phyloP scores from a whole-genome alignment of 2,329 filamentous ascomycete genomes.

The Monosporascus sp. region DNA sequence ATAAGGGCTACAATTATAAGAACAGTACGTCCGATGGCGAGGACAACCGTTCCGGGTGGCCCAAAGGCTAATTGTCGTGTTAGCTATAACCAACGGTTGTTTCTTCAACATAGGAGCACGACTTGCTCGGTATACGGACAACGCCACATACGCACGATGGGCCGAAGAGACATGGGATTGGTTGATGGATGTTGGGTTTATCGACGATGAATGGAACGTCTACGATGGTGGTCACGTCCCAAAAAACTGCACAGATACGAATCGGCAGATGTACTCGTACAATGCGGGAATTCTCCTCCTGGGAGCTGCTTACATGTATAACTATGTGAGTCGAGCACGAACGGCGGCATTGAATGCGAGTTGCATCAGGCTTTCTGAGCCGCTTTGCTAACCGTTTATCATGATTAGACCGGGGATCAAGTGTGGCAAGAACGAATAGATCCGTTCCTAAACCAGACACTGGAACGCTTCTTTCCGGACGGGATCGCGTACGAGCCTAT shows the following conservation, averaged over 20 bases:
- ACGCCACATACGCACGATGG: constrained; percentile 58
- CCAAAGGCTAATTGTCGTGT: neutral
- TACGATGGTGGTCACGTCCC: constrained; percentile 43
- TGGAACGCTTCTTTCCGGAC: constrained; percentile 45
- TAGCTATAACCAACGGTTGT: constrained; percentile 41
- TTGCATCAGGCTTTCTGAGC: neutral
- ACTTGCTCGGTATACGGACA: constrained; percentile 59
- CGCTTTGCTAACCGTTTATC: neutral
- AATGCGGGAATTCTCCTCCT: constrained; percentile 45
- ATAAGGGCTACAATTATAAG: constrained; percentile 46
- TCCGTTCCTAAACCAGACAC: constrained; percentile 40
- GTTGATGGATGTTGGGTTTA: constrained; percentile 38
- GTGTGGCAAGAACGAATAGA: constrained; percentile 42
- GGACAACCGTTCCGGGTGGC: neutral
- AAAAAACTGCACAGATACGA: constrained; percentile 38
- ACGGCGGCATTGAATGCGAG: too few relatives aligned
- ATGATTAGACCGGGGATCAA: constrained; percentile 18
- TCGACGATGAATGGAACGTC: constrained; percentile 37
- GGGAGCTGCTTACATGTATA: constrained; percentile 35
- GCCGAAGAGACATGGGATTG: constrained; percentile 54
- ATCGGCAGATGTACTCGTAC: constrained; percentile 46
- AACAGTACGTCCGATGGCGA: constrained; percentile 25
- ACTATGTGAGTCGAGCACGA: constrained; percentile 29
- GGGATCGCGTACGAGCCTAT: constrained; percentile 47
- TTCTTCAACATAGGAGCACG: constrained; percentile 49